A percentile compares a stretch with the other conserved stretches of the same genome.
These are phyloP conservation scores for Hibiscus tridactylites DNA, from an alignment of 345 rosid genomes.

Conservation along the genomic window DNA sequence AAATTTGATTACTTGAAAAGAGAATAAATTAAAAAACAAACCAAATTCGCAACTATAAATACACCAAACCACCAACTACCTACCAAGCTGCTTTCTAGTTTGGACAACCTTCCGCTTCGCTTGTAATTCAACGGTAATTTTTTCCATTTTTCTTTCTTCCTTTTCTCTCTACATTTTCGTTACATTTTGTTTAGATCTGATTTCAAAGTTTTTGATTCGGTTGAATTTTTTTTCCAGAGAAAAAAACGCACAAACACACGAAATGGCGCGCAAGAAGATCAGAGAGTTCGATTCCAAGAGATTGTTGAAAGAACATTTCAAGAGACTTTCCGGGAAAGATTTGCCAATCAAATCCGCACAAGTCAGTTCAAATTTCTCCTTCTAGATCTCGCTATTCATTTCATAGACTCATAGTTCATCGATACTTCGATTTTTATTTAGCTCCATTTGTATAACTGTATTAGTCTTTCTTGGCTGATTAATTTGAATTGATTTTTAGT, in stretches of 20 bases:
- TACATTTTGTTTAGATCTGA: slow-evolving; percentile 11
- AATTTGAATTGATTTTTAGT: neutral
- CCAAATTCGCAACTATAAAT: neutral
- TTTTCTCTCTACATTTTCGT: neutral
- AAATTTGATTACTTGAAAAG: too few relatives aligned
- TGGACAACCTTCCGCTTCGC: neutral
- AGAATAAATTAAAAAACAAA: neutral
- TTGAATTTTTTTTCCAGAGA: neutral
- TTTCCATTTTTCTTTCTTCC: neutral
- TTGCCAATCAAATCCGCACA: slow-evolving; percentile 91
- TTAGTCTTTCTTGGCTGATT: neutral
- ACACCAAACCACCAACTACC: slow-evolving; percentile 4
- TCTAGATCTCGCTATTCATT: neutral
- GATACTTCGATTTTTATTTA: neutral
- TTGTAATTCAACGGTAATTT: slow-evolving; percentile 4
- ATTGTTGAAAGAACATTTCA: slow-evolving; percentile 82
- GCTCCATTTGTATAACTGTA: neutral
- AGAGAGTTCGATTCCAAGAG: slow-evolving; percentile 34
- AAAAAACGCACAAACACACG: neutral
- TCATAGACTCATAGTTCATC: neutral
- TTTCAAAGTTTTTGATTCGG: slow-evolving; percentile 9
- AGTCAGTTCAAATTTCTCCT: slow-evolving; percentile 24
- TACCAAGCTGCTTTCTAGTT: neutral
- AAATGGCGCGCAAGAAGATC: slow-evolving; percentile 99
- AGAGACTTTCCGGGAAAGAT: slow-evolving; percentile 59